A percentile compares a stretch with the other conserved stretches of the same genome.
Evolutionary conservation across 1,284 basidiomycete species (phyloP).

Genomic region (Microbotryum lychnidis-dioicae): DNA sequence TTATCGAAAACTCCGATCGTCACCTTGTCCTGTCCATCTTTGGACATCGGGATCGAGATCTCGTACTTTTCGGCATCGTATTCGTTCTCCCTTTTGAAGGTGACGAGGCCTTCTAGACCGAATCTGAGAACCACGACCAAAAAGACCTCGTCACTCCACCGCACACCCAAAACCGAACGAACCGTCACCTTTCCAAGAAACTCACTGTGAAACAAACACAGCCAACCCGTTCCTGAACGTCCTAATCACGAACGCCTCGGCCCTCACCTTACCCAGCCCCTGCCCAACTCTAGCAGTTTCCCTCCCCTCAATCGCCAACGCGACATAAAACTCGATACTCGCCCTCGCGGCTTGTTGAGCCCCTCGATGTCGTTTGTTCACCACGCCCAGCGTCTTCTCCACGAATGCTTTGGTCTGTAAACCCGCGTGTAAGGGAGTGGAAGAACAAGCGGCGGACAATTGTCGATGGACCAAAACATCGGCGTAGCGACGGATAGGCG

Average conservation of each 20-base stretch:
- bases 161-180: constrained; percentile 3
- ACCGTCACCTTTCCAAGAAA: constrained; percentile 24
- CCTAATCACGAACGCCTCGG: constrained; percentile 91
- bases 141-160: constrained; percentile 5
- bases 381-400: constrained; percentile 74
- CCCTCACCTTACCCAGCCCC: constrained; percentile 49
- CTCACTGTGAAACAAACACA: constrained; percentile 89
- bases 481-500: constrained; percentile 85
- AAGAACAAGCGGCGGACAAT: constrained; percentile 79
- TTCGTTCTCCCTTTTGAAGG: constrained; percentile 76
- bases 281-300: constrained; percentile 48
- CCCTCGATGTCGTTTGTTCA: constrained; percentile 88
- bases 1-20: constrained; percentile 77
- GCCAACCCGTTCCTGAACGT: constrained; percentile 91
- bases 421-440: constrained; percentile 71
- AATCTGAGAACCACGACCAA: constrained; percentile 49
- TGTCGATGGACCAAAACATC: constrained; percentile 95
- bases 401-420: constrained; percentile 84
- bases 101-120: constrained; percentile 87
- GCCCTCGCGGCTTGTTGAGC: constrained; percentile 96
- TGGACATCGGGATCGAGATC: constrained; percentile 43
- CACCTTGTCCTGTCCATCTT: constrained; percentile 44
- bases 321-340: constrained; percentile 95
- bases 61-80: constrained; percentile 89
- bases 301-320: constrained; percentile 62